Evolutionary conservation across 2,329 filamentous ascomycete species (phyloP).

Genomic region (Claviceps sp.): DNA sequence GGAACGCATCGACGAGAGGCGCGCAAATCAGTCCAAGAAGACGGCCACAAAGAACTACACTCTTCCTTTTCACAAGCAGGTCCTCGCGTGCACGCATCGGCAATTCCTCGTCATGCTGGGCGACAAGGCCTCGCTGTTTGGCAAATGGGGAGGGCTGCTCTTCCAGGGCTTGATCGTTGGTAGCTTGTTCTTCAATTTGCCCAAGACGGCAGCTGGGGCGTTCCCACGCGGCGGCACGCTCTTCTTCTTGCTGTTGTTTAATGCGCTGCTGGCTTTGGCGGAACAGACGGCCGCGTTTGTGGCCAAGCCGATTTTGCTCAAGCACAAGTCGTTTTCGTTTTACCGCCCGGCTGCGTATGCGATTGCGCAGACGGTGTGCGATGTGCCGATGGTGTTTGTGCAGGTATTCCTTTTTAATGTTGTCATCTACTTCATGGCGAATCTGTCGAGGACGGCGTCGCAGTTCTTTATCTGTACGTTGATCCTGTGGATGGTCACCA

Average conservation of each 20-base stretch:
- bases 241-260: conserved; percentile 41
- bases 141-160: conserved; percentile 68
- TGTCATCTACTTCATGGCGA: conserved; percentile 66
- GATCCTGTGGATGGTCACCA: conserved; percentile 44
- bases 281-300: conserved; percentile 56
- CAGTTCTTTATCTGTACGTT: conserved; percentile 55
- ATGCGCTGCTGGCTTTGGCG: conserved; percentile 54
- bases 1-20: conserved; percentile 24
- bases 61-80: conserved; percentile 60
- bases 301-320: conserved; percentile 51
- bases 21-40: conserved; percentile 51
- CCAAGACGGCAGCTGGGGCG: conserved; percentile 45
- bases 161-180: conserved; percentile 64
- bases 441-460: conserved; percentile 50
- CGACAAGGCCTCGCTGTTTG: conserved; percentile 61
- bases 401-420: conserved; percentile 57
- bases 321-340: conserved; percentile 59
- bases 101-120: conserved; percentile 71
- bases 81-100: conserved; percentile 54
- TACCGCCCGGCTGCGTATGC: conserved; percentile 47
- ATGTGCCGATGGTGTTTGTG: conserved; percentile 48
- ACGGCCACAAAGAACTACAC: conserved; percentile 61
- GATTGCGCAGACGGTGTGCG: conserved; percentile 41
- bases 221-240: conserved; percentile 38
- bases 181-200: conserved; percentile 62